Evolutionary conservation across 2,329 filamentous ascomycete genomes (phyloP).

Genomic region (Nigrospora sphaerica): DNA sequence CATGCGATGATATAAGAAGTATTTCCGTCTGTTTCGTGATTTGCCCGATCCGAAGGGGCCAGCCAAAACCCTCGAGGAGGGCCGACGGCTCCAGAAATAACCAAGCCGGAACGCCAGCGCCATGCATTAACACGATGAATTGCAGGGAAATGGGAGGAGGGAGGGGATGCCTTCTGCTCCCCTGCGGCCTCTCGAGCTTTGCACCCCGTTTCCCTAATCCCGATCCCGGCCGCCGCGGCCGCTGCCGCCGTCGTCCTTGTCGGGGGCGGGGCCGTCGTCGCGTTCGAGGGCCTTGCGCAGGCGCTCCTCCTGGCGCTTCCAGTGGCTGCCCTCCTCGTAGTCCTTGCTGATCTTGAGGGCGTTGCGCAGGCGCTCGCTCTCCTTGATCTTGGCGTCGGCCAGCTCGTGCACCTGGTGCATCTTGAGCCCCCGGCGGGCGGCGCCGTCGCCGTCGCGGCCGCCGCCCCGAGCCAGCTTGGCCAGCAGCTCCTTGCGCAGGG

Average conservation of each 20-base stretch:
- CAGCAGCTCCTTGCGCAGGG: constrained; percentile 56
- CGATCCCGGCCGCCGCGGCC: constrained; percentile 1
- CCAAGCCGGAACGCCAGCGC: constrained; percentile 9
- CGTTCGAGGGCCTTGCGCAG: constrained; percentile 36
- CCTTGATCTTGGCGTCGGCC: constrained; percentile 91
- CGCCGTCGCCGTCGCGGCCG: constrained; percentile 24
- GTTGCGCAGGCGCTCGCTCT: constrained; percentile 80
- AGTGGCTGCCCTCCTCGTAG: constrained; percentile 81
- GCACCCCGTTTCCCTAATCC: no score
- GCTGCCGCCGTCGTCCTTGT: neutral
- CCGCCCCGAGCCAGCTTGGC: constrained; percentile 42
- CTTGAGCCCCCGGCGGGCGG: constrained; percentile 60
- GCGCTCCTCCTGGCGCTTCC: constrained; percentile 76
- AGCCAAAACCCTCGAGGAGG: no score
- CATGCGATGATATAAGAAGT: no score
- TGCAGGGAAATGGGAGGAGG: no score
- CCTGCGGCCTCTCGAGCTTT: no score
- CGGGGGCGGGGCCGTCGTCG: constrained; percentile 13
- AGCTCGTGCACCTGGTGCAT: constrained; percentile 93
- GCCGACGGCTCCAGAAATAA: neutral
- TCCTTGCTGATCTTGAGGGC: constrained; percentile 82
- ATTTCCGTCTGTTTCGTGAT: no score
- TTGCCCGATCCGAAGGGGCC: no score
- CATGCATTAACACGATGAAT: neutral
- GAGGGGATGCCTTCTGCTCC: no score